Evolutionary conservation across 108 stramenopile genomes (phyloP).

Genomic region (Nannochloropsis gaditana): DNA sequence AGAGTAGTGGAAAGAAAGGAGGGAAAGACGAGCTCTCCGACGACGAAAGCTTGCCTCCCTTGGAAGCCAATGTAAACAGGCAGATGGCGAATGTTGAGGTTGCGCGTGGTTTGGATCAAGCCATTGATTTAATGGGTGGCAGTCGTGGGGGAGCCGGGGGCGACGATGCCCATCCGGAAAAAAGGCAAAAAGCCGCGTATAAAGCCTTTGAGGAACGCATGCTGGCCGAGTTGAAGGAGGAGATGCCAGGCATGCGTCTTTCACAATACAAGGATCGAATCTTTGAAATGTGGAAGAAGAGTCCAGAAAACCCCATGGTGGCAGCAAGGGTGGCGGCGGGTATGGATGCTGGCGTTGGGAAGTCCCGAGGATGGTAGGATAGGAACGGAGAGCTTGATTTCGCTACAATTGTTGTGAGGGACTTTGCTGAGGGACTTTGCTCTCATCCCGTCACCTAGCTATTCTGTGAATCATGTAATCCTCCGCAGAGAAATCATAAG

Average conservation of each 20-base stretch:
- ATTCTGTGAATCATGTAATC: no score
- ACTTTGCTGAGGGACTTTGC: no score
- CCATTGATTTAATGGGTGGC: constrained; percentile 20
- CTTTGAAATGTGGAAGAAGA: constrained; percentile 77
- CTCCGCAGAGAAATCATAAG: no score
- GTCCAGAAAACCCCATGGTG: constrained; percentile 75
- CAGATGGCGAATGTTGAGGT: constrained; percentile 20
- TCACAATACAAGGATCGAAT: constrained; percentile 88
- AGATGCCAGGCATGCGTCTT: constrained; percentile 77
- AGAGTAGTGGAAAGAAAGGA: not conserved
- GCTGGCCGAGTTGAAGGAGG: constrained; percentile 69
- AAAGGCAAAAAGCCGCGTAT: constrained; percentile 70
- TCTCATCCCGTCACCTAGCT: no score
- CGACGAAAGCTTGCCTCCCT: constrained; percentile 18
- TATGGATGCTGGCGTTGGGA: not conserved
- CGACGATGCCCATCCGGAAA: constrained; percentile 56
- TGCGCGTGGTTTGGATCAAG: constrained; percentile 23
- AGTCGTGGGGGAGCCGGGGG: constrained; percentile 26
- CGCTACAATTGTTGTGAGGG: no score
- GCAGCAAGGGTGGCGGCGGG: not conserved
- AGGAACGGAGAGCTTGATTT: no score
- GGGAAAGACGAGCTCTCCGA: constrained; percentile 28
- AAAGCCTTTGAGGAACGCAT: constrained; percentile 76
- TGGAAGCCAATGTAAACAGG: constrained; percentile 25
- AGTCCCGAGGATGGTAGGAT: not conserved